Base-by-base conservation (phyloP, 139 green algal genomes). In the Closterium sp. region DNA sequence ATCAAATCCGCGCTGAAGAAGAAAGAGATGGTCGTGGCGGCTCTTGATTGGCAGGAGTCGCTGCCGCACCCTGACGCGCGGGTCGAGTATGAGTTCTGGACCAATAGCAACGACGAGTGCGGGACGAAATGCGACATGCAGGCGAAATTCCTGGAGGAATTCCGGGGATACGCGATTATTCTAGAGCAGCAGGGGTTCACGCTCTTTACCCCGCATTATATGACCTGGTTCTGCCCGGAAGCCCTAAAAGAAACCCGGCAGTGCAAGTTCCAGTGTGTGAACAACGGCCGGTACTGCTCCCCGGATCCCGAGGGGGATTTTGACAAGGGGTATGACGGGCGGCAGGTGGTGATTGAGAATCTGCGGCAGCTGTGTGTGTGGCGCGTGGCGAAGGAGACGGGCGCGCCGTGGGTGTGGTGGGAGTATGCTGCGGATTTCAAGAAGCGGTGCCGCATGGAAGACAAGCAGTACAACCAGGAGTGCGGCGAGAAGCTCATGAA, bases 41-140 rank as follows among this genome's bases (percentile, higher is more conserved):
- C 95, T 90, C 88, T 98, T 24, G 96, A 98, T 95, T 99, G 97
- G 97, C 97, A 93, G 9, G 96, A 97, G 86, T 86, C 96, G 0
- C 86, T 99, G 88, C 96, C 97, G 0, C 95, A 96, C 89, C 89
- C 95, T 10, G 91, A 95, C 34, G 91, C 95, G 31, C 92, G 95
- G 90, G 96, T 99, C 19, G 84, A 92, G 7, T 99, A 97, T 97
- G 97, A 99, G 97, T 97, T 98, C 85, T 99, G 97, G 97, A 97
- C 95, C 45, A 98, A 97, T 94, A 96, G 79, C 91, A 98, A 98
- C 88, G 97, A 98, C 91, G 95, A 87, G 19, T 99, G 97, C 92
- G 97, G 97, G 4, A 13, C 89, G 10, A 94, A 96, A 21, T 98
- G 97, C 92, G 94, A 97, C 70, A 90, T 96, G 90, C 97, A 98